phyloP scores from a whole-genome alignment of 345 rosid species.

The Anacardium occidentale region DNA sequence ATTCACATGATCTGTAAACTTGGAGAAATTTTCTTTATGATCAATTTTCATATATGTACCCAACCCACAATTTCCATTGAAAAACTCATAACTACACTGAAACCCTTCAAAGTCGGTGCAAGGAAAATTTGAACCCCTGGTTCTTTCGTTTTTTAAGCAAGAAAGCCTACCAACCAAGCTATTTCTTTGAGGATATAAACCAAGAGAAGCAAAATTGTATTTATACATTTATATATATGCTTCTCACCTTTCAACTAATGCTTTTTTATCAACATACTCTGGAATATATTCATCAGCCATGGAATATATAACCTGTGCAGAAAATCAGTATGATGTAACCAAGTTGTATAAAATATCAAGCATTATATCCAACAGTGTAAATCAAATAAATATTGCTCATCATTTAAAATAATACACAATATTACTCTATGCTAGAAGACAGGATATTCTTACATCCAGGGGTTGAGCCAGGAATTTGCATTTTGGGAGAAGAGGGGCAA shows the following conservation, averaged over 20 bases:
- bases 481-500: too few species aligned
- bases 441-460: not conserved
- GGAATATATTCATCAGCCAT: slow-evolving; percentile 92
- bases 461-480: too few species aligned
- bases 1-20: not conserved
- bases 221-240: not conserved
- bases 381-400: not conserved
- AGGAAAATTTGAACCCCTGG: too few species aligned
- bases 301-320: slow-evolving; percentile 77
- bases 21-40: too few species aligned
- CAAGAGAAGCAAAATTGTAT: not conserved
- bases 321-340: not conserved
- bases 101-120: too few species aligned
- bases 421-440: not conserved
- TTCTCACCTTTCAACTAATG: slow-evolving; percentile 77
- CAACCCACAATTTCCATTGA: too few species aligned
- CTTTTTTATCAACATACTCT: slow-evolving; percentile 80
- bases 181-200: too few species aligned
- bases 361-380: not conserved
- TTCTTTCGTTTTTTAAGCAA: too few species aligned
- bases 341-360: not conserved
- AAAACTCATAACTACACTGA: too few species aligned
- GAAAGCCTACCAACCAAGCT: too few species aligned
- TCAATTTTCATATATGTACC: too few species aligned
- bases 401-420: not conserved